Evolutionary conservation across 768 basidiomycete genomes (phyloP).

Genomic region (Pisolithus sp.): DNA sequence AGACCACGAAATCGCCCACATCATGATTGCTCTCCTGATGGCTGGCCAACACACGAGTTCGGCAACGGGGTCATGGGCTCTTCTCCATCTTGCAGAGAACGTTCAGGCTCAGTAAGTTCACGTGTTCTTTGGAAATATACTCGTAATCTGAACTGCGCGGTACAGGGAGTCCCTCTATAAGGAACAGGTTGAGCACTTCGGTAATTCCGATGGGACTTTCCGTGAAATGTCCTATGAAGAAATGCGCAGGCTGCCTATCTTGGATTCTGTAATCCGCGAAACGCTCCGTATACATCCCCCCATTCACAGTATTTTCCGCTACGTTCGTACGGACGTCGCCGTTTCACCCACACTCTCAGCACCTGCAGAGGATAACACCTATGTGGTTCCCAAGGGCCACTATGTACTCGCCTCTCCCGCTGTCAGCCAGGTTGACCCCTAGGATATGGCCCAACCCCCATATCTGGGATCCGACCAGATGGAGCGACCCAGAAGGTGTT

Average conservation of each 20-base stretch:
- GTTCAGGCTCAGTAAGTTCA: conserved; percentile 64
- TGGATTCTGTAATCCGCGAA: conserved; percentile 90
- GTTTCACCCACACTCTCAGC: conserved; percentile 78
- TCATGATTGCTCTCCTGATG: conserved; percentile 98
- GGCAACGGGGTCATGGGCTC: conserved; percentile 82
- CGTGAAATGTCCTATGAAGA: conserved; percentile 82
- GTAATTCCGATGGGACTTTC: conserved; percentile 73
- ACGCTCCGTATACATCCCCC: conserved; percentile 92
- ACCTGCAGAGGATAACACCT: conserved; percentile 65
- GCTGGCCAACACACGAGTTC: conserved; percentile 99
- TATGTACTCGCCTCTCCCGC: conserved; percentile 86
- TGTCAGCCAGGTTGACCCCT: conserved; percentile 83
- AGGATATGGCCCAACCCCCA: conserved; percentile 67
- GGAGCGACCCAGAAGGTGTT: conserved; percentile 80
- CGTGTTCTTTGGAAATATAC: background rate
- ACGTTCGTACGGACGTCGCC: conserved; percentile 78
- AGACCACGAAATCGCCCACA: conserved; percentile 94
- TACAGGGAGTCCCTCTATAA: conserved; percentile 74
- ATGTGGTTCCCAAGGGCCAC: conserved; percentile 86
- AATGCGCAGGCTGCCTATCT: conserved; percentile 70
- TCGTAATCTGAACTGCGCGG: background rate
- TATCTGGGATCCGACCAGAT: conserved; percentile 76
- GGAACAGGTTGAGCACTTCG: conserved; percentile 83
- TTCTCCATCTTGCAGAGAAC: conserved; percentile 79
- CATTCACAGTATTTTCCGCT: conserved; percentile 92